Evolutionary conservation across 139 green algal genomes (phyloP).

Genomic region (Chlorella sp.): DNA sequence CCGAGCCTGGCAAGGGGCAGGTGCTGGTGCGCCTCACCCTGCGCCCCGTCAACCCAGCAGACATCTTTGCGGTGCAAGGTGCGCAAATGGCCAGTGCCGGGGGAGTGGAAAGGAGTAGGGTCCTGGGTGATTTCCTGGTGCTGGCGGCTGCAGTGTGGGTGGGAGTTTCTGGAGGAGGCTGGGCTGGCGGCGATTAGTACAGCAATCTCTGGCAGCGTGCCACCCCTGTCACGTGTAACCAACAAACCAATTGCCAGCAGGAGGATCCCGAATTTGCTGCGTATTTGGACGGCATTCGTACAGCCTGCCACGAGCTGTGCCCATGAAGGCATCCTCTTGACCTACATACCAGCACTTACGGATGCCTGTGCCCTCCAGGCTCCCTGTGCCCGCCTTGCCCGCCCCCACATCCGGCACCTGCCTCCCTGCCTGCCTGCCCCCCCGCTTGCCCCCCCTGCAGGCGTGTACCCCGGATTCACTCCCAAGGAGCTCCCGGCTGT

Average conservation of each 20-base stretch:
- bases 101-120: no score
- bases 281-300: no score
- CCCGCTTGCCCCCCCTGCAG: not conserved
- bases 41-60: constrained; percentile 27
- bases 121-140: no score
- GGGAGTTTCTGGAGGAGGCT: not conserved
- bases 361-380: not conserved
- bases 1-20: not conserved
- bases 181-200: not conserved
- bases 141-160: not conserved
- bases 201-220: no score
- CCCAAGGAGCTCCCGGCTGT: constrained; percentile 24
- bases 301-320: no score
- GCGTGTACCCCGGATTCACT: constrained; percentile 25
- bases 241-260: no score
- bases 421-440: not conserved
- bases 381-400: not conserved
- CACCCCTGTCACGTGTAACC: no score
- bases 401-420: rapidly evolving
- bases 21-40: constrained; percentile 25
- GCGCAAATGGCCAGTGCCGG: no score
- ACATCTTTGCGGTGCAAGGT: constrained; percentile 27
- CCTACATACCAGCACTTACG: no score
- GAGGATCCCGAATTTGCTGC: no score
- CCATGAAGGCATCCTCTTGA: no score